Conservation (phyloP, 176 grass and related monocot species). For the Panicum miliaceum region DNA sequence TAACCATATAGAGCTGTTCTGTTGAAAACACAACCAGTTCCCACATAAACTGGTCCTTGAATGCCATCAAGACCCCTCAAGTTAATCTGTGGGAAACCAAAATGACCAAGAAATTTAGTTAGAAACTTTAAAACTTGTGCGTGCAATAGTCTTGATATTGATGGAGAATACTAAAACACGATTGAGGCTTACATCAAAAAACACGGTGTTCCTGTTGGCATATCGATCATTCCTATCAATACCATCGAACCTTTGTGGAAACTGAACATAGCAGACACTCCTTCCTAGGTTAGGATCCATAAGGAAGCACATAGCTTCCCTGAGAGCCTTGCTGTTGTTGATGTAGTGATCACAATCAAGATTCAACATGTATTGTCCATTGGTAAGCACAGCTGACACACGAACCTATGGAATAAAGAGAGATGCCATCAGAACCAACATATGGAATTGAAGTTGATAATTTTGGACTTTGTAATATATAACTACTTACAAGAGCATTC, state of each 20-base stretch:
- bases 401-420: slow-evolving; percentile 68
- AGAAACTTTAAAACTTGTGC: slow-evolving; percentile 21
- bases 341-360: slow-evolving; percentile 99
- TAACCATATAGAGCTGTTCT: slow-evolving; percentile 99
- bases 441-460: slow-evolving; percentile 31
- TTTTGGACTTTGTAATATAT: slow-evolving; percentile 26
- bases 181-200: slow-evolving; percentile 90
- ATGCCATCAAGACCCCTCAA: slow-evolving; percentile 99
- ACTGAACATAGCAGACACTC: slow-evolving; percentile 96
- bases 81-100: slow-evolving; percentile 75
- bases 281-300: slow-evolving; percentile 99
- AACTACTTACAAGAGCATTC: slow-evolving; percentile 95
- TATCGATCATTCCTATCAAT: slow-evolving; percentile 99
- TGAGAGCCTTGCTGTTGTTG: slow-evolving; percentile 97
- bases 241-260: slow-evolving; percentile 97
- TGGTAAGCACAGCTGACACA: slow-evolving; percentile 98
- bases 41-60: slow-evolving; percentile 99
- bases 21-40: slow-evolving; percentile 99
- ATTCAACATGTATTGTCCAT: slow-evolving; percentile 99
- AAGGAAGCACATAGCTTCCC: slow-evolving; percentile 99
- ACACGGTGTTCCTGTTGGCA: slow-evolving; percentile 98
- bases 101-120: slow-evolving; percentile 23
- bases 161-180: background rate
- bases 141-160: background rate
- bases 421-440: slow-evolving; percentile 45